Percentiles rank a stretch among this genome's conserved stretches.
phyloP scores from a whole-genome alignment of 495 filamentous ascomycete species.

The Neurospora sp. region DNA sequence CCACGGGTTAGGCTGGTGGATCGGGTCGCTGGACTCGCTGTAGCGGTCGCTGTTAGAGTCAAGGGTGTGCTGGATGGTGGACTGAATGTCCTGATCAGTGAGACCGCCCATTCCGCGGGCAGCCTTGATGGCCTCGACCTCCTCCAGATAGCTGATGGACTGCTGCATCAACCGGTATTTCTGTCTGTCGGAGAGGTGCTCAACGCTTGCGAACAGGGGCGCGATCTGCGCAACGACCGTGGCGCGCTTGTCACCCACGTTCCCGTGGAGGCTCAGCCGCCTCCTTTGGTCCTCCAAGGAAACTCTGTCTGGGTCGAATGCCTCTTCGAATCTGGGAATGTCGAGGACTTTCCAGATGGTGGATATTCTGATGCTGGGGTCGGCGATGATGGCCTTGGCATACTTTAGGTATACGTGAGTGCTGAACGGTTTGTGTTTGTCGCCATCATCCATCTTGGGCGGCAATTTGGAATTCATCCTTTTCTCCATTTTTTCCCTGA shows the following conservation, averaged over 20 bases:
- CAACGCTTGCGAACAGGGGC: slow-evolving; percentile 22
- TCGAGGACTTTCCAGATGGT: slow-evolving; percentile 17
- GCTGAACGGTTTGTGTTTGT: neutral
- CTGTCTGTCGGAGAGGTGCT: slow-evolving; percentile 21
- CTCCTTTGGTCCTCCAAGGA: neutral
- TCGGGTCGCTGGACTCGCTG: neutral
- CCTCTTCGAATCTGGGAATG: slow-evolving; percentile 7
- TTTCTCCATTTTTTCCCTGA: neutral
- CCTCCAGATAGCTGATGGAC: slow-evolving; percentile 25
- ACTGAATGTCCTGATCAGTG: slow-evolving; percentile 2
- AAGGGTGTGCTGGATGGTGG: neutral
- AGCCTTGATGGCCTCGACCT: neutral
- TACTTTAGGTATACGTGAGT: slow-evolving; percentile 1
- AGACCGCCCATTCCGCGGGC: neutral
- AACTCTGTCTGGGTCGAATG: neutral
- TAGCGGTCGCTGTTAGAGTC: neutral
- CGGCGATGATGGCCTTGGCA: slow-evolving; percentile 12
- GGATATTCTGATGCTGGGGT: slow-evolving; percentile 8
- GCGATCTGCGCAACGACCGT: slow-evolving; percentile 22
- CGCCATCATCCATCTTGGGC: neutral
- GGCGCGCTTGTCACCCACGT: neutral
- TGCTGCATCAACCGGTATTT: slow-evolving; percentile 30
- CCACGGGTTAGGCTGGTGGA: neutral
- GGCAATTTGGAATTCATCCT: neutral
- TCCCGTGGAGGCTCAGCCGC: neutral